Percentiles rank a stretch among this genome's conserved stretches.
Conservation (phyloP, 2,329 filamentous ascomycete species). For the Nemania abortiva region DNA sequence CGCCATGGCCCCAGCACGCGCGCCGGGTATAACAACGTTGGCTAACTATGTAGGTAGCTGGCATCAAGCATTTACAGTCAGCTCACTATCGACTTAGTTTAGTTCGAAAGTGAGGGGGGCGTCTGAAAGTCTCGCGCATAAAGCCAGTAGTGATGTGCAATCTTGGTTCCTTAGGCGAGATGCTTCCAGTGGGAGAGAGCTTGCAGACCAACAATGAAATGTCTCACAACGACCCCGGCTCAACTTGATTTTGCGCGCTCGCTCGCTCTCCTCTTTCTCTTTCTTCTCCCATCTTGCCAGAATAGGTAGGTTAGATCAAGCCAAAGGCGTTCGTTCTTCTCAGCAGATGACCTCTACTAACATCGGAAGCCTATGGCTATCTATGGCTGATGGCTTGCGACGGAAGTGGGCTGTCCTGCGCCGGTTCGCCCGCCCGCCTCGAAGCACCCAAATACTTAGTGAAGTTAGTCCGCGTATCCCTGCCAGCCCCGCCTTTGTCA, state of each 20-base stretch:
- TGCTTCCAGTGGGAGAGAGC: slow-evolving; percentile 33
- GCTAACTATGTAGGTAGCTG: too few species aligned
- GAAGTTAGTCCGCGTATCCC: slow-evolving; percentile 33
- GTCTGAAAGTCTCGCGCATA: slow-evolving; percentile 6
- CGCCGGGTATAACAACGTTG: slow-evolving; percentile 1
- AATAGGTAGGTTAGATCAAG: slow-evolving; percentile 3
- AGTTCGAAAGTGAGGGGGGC: slow-evolving; percentile 15
- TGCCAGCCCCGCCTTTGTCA: slow-evolving; percentile 53
- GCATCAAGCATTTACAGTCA: slow-evolving; percentile 2
- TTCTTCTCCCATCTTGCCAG: slow-evolving; percentile 25
- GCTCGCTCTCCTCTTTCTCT: not conserved
- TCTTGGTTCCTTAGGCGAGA: slow-evolving; percentile 28
- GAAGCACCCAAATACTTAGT: not conserved
- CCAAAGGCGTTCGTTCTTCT: slow-evolving; percentile 4
- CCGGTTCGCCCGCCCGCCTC: slow-evolving; percentile 5
- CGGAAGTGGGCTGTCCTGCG: slow-evolving; percentile 4
- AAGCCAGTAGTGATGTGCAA: slow-evolving; percentile 16
- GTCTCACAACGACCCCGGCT: slow-evolving; percentile 14
- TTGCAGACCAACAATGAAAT: slow-evolving; percentile 6
- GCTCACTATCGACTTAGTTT: slow-evolving; percentile 11
- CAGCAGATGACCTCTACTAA: not conserved
- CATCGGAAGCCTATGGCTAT: not conserved
- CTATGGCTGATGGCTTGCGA: too few species aligned
- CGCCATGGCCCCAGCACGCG: slow-evolving; percentile 5
- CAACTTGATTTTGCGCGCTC: not conserved